phyloP scores from a whole-genome alignment of 2,329 filamentous ascomycete genomes.

The Phaeoacremonium minimum region DNA sequence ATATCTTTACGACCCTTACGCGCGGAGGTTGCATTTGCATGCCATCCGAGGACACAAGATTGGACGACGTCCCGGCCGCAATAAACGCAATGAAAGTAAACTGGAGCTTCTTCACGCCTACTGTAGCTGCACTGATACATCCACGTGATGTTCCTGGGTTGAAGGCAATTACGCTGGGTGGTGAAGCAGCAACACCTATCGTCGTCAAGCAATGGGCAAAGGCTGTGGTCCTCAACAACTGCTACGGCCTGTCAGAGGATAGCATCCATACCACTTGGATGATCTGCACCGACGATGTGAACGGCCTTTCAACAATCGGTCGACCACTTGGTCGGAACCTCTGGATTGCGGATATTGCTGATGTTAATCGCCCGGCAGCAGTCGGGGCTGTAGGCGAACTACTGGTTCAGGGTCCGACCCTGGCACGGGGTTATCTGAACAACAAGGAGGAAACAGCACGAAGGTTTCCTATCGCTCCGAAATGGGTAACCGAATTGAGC shows the following conservation, averaged over 20 bases:
- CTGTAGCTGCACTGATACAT: slow-evolving; percentile 2
- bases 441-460: not conserved
- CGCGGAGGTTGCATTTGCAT: slow-evolving; percentile 25
- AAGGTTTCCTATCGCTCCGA: not conserved
- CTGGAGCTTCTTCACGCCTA: slow-evolving; percentile 7
- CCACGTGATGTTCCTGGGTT: slow-evolving; percentile 7
- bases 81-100: slow-evolving; percentile 10
- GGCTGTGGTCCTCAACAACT: slow-evolving; percentile 40
- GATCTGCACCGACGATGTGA: not conserved
- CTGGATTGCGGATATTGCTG: slow-evolving; percentile 14
- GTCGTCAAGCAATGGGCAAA: slow-evolving; percentile 42
- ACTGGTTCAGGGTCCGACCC: slow-evolving; percentile 29
- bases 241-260: slow-evolving; percentile 47
- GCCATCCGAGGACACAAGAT: slow-evolving; percentile 31
- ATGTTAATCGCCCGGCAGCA: slow-evolving; percentile 14
- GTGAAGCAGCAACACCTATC: slow-evolving; percentile 47
- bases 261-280: not conserved
- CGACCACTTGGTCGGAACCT: slow-evolving; percentile 9
- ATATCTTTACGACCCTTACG: slow-evolving; percentile 11
- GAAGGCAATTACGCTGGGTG: slow-evolving; percentile 22
- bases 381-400: slow-evolving; percentile 23
- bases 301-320: no score
- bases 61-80: slow-evolving; percentile 27
- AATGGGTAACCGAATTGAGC: not conserved
- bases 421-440: slow-evolving; percentile 21